Percentiles rank a stretch among this genome's conserved stretches.
These are phyloP conservation scores for Leccinum barrowsii DNA, from an alignment of 768 basidiomycete species.

Conservation along the genomic window DNA sequence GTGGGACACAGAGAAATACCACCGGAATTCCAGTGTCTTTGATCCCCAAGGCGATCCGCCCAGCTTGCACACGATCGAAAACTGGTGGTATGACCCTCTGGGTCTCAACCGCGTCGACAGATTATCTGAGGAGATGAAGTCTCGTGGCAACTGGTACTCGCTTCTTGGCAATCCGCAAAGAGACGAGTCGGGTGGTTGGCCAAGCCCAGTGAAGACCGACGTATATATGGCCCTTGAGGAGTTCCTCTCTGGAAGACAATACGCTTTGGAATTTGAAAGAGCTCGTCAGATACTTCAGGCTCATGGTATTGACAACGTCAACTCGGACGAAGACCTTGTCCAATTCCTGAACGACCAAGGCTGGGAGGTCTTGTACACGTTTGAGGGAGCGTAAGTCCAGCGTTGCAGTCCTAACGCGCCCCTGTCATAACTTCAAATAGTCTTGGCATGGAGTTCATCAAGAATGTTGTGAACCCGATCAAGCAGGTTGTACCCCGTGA, in stretches of 20 bases:
- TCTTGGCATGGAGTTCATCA: slow-evolving; percentile 41
- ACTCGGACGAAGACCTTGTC: slow-evolving; percentile 29
- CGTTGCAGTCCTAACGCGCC: background rate
- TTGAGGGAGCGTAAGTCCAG: slow-evolving; percentile 36
- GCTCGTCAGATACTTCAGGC: slow-evolving; percentile 20
- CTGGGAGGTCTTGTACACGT: slow-evolving; percentile 37
- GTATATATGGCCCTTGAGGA: slow-evolving; percentile 20
- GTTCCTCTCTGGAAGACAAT: slow-evolving; percentile 16
- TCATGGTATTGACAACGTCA: slow-evolving; percentile 12
- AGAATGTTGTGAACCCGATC: slow-evolving; percentile 39
- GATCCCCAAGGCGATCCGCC: slow-evolving; percentile 20
- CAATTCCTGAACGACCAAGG: slow-evolving; percentile 32
- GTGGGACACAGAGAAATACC: slow-evolving; percentile 37
- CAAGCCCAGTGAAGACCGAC: slow-evolving; percentile 15
- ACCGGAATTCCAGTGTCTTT: slow-evolving; percentile 28
- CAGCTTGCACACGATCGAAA: slow-evolving; percentile 35
- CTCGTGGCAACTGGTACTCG: slow-evolving; percentile 30
- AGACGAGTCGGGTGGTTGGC: slow-evolving; percentile 23
- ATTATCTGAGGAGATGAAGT: slow-evolving; percentile 31
- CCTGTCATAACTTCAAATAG: slow-evolving; percentile 23
- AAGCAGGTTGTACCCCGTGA: slow-evolving; percentile 34
- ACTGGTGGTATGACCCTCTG: slow-evolving; percentile 39
- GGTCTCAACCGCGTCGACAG: slow-evolving; percentile 37
- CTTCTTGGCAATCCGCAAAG: slow-evolving; percentile 10
- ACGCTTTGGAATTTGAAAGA: slow-evolving; percentile 19